A percentile compares a stretch with the other conserved stretches of the same genome.
Conservation (phyloP, 2,329 filamentous ascomycete species). For the Pseudocercospora macadamiae region DNA sequence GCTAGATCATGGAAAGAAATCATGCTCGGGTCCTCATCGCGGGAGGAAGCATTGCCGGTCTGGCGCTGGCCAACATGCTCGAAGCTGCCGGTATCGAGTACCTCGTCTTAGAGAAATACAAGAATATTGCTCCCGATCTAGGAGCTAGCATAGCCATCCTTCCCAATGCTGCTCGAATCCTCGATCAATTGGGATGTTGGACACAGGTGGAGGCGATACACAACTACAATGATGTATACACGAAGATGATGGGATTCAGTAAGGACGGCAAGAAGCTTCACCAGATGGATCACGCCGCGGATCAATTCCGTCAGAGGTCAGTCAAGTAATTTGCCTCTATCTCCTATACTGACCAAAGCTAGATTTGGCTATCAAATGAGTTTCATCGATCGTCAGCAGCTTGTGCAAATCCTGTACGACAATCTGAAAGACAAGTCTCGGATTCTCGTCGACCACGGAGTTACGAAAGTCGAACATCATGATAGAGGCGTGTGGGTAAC, state of each 20-base stretch:
- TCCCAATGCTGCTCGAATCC: conserved; percentile 7
- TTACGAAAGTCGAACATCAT: background rate
- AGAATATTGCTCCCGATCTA: background rate
- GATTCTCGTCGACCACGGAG: background rate
- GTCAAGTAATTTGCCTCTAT: background rate
- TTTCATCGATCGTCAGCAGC: conserved; percentile 1
- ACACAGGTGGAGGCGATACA: background rate
- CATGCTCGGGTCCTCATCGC: conserved; percentile 4
- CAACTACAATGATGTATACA: background rate
- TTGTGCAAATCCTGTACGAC: conserved; percentile 7
- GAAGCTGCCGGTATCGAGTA: conserved; percentile 7
- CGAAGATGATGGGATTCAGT: background rate
- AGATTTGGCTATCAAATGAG: background rate
- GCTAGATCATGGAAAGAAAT: background rate
- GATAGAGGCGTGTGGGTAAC: background rate
- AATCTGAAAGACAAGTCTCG: conserved; percentile 5
- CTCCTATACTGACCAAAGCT: background rate
- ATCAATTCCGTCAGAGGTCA: background rate
- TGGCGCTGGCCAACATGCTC: conserved; percentile 10
- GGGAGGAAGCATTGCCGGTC: conserved; percentile 12
- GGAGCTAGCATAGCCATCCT: conserved; percentile 11
- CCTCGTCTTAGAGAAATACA: conserved; percentile 7
- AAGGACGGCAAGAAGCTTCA: background rate
- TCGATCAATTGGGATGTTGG: conserved; percentile 13
- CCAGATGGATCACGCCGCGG: background rate